Conservation (phyloP, 352 stramenopile species). For the Phytophthora pinifolia region DNA sequence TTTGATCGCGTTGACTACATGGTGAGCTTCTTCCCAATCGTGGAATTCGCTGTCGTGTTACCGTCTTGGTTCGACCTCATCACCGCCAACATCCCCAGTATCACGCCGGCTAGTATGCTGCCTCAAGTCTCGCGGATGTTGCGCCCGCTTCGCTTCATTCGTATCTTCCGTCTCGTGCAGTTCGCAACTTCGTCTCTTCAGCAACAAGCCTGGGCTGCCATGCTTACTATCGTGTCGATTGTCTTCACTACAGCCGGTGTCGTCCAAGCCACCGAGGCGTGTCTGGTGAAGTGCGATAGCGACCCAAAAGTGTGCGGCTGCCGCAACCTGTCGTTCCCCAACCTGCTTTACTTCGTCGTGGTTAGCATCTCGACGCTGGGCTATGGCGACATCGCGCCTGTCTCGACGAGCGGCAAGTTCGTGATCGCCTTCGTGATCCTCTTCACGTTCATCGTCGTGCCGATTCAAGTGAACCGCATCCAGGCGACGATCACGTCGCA, state of each 20-base stretch:
- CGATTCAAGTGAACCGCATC: conserved; percentile 78
- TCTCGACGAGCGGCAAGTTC: conserved; percentile 69
- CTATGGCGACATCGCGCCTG: conserved; percentile 77
- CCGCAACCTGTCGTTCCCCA: conserved; percentile 63
- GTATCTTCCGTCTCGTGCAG: conserved; percentile 69
- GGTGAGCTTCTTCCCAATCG: conserved; percentile 43
- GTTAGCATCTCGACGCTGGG: conserved; percentile 87
- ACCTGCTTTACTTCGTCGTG: conserved; percentile 82
- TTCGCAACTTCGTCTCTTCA: conserved; percentile 77
- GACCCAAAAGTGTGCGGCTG: conserved; percentile 41
- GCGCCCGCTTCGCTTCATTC: conserved; percentile 62
- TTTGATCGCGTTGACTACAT: conserved; percentile 69
- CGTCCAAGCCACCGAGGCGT: conserved; percentile 70
- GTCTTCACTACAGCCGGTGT: conserved; percentile 68
- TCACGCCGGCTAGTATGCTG: conserved; percentile 18
- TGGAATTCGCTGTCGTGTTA: conserved; percentile 61
- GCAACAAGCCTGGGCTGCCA: conserved; percentile 56
- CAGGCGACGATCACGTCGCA: conserved; percentile 78
- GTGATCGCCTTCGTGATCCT: conserved; percentile 82
- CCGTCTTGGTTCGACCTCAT: conserved; percentile 60
- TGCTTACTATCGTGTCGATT: conserved; percentile 73
- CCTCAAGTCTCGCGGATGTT: conserved; percentile 40
- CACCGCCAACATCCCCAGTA: conserved; percentile 16
- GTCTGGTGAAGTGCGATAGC: conserved; percentile 25
- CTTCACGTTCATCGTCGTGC: conserved; percentile 81